phyloP scores from a whole-genome alignment of 306 rosid species.

The Nissolia schottii region DNA sequence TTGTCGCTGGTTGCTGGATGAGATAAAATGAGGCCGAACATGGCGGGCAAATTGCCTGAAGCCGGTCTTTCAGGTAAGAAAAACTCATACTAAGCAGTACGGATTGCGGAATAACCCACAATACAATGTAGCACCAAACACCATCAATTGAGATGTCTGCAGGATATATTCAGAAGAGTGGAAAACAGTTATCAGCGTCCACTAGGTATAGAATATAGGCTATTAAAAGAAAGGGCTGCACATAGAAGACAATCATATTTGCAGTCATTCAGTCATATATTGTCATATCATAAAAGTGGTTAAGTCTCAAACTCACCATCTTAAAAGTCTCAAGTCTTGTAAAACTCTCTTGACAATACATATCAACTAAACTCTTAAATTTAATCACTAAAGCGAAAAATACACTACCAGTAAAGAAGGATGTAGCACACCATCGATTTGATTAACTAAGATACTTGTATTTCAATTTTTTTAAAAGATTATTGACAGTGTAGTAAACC shows the following conservation, averaged over 20 bases:
- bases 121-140: conserved; percentile 72
- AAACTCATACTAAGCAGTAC: conserved; percentile 34
- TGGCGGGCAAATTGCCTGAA: conserved; percentile 54
- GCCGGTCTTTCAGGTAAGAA: conserved; percentile 54
- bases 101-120: conserved; percentile 59
- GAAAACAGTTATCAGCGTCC: conserved; percentile 8
- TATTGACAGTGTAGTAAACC: too few relatives aligned
- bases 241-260: not conserved
- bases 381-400: not conserved
- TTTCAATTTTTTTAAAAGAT: not conserved
- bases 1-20: conserved; percentile 31
- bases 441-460: not conserved
- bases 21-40: conserved; percentile 40
- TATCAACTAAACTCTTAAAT: too few relatives aligned
- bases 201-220: not conserved
- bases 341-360: too few relatives aligned
- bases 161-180: not conserved
- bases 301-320: too few relatives aligned
- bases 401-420: not conserved
- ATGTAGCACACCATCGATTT: not conserved
- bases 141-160: conserved; percentile 74
- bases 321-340: too few relatives aligned
- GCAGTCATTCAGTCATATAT: too few relatives aligned
- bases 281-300: too few relatives aligned
- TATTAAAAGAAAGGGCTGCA: not conserved